Evolutionary conservation across 2,329 filamentous ascomycete species (phyloP), one percentile per base, ranked within the genome.

Genomic region (Talaromyces sp.): DNA sequence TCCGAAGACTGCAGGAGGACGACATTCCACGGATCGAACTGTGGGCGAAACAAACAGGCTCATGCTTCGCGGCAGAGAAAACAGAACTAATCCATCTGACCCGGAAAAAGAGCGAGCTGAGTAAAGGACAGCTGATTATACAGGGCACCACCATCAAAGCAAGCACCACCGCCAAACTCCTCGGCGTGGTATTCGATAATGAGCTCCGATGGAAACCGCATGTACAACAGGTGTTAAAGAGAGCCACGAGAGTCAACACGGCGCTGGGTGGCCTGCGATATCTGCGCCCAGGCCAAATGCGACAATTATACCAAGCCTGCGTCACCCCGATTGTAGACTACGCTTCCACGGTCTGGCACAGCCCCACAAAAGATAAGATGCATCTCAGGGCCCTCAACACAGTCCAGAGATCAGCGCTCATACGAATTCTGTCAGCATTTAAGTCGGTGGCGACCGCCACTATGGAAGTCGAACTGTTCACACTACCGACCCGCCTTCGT

Each of bases 11-110:
- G 1, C 62, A 71, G 27, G 49, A 67, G 6, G 66, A 74, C 56
- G 70, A 72, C 40, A 71, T 74, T 69, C 74, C 11, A 53, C 63
- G 67, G 0, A 73, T 75, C 34, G 40, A 72, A 54, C 53, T 31
- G 47, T 76, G 68, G 74, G 72, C 71, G 6, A 65, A 61, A 27
- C 49, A 64, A 51, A 75, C 71, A 0, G 69, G 73, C 0, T 71
- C 73, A 13, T 65, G 54, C 59, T 77, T 76, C 64, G 65, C 69
- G 6, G 72, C 70, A 0, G 70, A 75, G 40, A 75, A 76, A 63
- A 74, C 70, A 5, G 69, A 73, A 19, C 67, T 75, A 0, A 75
- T 76, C 31, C 69, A 76, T 59, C 53, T 76, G 10, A 76, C 71
- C 1, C 67, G 70, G 60, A 69, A 62, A 10, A 72, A 61, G 56